Evolutionary conservation across 1,284 basidiomycete species (phyloP).

Genomic region (Melampsora americana): DNA sequence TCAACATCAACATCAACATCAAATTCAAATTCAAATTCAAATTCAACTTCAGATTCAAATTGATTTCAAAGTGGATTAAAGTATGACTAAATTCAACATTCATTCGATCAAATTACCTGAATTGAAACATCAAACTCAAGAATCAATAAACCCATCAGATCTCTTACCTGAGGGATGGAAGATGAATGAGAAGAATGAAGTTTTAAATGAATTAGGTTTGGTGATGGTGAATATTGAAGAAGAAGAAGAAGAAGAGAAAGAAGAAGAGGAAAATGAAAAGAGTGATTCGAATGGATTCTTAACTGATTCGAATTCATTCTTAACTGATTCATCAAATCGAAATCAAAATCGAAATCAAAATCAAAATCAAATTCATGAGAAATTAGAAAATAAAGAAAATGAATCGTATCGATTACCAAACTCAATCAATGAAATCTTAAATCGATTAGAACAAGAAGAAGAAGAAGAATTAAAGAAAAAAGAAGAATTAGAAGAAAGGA

Average conservation of each 20-base stretch:
- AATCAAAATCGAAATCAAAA: neutral
- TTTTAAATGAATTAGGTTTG: slow-evolving; percentile 38
- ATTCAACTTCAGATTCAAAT: neutral
- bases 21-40: neutral
- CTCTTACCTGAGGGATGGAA: slow-evolving; percentile 26
- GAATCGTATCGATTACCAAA: slow-evolving; percentile 10
- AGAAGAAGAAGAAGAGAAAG: neutral
- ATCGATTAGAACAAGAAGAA: slow-evolving; percentile 21
- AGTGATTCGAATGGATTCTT: no score
- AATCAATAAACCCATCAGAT: neutral
- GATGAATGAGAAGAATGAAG: slow-evolving; percentile 32
- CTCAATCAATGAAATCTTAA: slow-evolving; percentile 12
- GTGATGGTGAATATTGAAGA: slow-evolving; percentile 33
- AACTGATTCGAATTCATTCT: no score
- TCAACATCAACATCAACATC: neutral
- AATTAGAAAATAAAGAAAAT: neutral
- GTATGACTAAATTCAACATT: neutral
- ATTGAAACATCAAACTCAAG: neutral
- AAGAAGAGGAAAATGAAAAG: no score
- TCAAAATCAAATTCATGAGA: neutral
- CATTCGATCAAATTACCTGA: neutral
- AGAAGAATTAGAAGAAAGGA: neutral
- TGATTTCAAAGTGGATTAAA: neutral
- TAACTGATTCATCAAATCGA: neutral
- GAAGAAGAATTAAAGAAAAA: neutral